phyloP scores from a whole-genome alignment of 2,329 filamentous ascomycete genomes.

The Coniochaeta pulveracea region DNA sequence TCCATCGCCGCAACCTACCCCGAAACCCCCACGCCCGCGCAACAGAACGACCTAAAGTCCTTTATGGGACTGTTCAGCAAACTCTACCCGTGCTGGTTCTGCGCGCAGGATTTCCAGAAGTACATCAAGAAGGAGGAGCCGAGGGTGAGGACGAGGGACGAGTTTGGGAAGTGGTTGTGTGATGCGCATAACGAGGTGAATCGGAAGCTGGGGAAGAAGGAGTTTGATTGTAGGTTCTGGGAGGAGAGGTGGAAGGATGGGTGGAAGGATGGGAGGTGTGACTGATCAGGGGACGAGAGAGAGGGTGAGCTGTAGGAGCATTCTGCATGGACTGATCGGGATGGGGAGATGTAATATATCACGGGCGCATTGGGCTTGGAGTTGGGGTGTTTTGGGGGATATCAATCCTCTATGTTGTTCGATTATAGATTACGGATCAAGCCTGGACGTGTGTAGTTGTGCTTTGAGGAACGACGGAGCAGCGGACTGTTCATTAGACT shows the following conservation, averaged over 20 bases:
- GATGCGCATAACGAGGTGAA: slow-evolving; percentile 84
- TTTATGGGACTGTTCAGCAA: slow-evolving; percentile 77
- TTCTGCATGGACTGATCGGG: no score
- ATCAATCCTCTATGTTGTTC: no score
- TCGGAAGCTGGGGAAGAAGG: slow-evolving; percentile 76
- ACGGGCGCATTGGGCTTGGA: no score
- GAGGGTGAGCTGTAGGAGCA: no score
- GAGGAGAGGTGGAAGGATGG: slow-evolving; percentile 91
- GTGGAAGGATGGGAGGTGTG: slow-evolving; percentile 60
- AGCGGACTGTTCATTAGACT: no score
- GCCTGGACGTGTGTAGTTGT: no score
- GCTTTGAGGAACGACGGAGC: no score
- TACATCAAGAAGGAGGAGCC: slow-evolving; percentile 71
- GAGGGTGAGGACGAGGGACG: slow-evolving; percentile 43
- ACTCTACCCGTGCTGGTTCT: slow-evolving; percentile 92
- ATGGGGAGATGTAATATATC: no score
- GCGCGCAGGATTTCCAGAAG: slow-evolving; percentile 77
- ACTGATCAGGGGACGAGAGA: slow-evolving; percentile 24
- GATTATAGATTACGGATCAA: no score
- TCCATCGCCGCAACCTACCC: slow-evolving; percentile 85
- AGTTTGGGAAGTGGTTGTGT: slow-evolving; percentile 76
- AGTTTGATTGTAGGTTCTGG: slow-evolving; percentile 85
- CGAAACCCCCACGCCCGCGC: slow-evolving; percentile 46
- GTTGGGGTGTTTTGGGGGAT: no score
- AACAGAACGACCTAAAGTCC: slow-evolving; percentile 65